These are phyloP conservation scores for Larix kaempferi DNA, from an alignment of 75 land plant species.

Conservation along the genomic window DNA sequence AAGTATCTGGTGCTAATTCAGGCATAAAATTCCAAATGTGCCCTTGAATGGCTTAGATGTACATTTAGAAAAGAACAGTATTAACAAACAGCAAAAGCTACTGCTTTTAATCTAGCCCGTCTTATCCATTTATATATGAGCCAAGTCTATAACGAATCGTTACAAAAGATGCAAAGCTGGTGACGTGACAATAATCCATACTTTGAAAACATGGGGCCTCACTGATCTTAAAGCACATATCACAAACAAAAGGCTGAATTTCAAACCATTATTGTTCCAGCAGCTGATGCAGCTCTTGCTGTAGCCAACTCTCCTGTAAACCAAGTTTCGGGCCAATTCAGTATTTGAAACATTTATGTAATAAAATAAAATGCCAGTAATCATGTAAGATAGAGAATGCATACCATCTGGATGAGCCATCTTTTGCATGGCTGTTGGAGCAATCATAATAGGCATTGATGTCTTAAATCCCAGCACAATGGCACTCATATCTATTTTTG, in stretches of 20 bases:
- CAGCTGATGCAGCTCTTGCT: conserved; percentile 76
- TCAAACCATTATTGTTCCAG: conserved; percentile 87
- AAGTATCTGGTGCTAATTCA: no score
- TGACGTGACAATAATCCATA: no score
- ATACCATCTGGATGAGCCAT: conserved; percentile 99
- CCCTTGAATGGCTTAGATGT: no score
- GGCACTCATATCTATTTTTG: conserved; percentile 64
- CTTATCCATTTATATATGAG: no score
- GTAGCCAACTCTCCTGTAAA: conserved; percentile 81
- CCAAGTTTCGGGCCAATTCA: not conserved
- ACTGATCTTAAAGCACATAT: no score
- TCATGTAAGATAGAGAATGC: not conserved
- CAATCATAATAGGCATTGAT: conserved; percentile 96
- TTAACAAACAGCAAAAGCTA: no score
- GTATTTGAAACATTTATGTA: not conserved
- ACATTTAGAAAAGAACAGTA: no score
- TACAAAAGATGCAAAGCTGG: no score
- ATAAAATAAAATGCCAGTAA: not conserved
- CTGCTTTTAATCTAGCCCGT: no score
- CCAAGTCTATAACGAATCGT: no score
- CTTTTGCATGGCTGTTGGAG: conserved; percentile 91
- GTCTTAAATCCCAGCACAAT: conserved; percentile 86
- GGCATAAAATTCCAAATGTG: no score
- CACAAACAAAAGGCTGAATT: not conserved
- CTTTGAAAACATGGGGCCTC: no score